A percentile compares a stretch with the other conserved stretches of the same genome.
Evolutionary conservation across 2,329 filamentous ascomycete species (phyloP).

Genomic region (Ophiocordyceps camponoti-rufipedis): DNA sequence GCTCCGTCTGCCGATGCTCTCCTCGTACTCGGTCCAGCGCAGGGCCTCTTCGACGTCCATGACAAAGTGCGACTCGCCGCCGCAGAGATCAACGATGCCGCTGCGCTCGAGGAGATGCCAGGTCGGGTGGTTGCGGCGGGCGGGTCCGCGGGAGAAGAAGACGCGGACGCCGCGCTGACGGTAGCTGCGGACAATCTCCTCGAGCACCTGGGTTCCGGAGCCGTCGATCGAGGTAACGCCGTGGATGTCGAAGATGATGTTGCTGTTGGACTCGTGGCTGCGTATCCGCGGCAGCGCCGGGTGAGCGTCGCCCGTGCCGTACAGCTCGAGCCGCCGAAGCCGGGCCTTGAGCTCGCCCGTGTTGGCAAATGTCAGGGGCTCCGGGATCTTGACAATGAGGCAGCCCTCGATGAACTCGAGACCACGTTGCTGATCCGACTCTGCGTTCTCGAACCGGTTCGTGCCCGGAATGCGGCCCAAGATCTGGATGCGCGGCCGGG

Average conservation of each 20-base stretch:
- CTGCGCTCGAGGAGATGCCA: conserved; percentile 58
- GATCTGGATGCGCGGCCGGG: conserved; percentile 88
- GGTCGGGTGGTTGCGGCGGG: conserved; percentile 31
- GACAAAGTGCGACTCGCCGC: conserved; percentile 64
- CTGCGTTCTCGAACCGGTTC: conserved; percentile 72
- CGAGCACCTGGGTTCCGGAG: conserved; percentile 77
- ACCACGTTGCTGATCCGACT: conserved; percentile 42
- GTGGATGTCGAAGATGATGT: conserved; percentile 93
- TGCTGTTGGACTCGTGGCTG: conserved; percentile 64
- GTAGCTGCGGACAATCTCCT: conserved; percentile 74
- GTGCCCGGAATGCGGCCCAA: conserved; percentile 76
- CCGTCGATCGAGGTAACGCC: conserved; percentile 93
- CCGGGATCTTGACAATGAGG: conserved; percentile 92
- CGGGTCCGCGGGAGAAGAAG: conserved; percentile 48
- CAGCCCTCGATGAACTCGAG: conserved; percentile 85
- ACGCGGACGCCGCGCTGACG: conserved; percentile 58
- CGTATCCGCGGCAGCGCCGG: conserved; percentile 72
- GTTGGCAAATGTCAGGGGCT: conserved; percentile 92
- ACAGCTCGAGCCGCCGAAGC: conserved; percentile 67
- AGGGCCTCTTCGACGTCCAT: conserved; percentile 71
- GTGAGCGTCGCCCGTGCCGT: conserved; percentile 72
- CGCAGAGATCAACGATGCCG: conserved; percentile 71
- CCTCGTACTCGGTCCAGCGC: conserved; percentile 58
- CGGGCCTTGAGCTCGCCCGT: conserved; percentile 80
- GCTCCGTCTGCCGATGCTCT: conserved; percentile 17